Conservation (phyloP, 192 early-diverging fungal genomes). For the Paraglomus occultum region DNA sequence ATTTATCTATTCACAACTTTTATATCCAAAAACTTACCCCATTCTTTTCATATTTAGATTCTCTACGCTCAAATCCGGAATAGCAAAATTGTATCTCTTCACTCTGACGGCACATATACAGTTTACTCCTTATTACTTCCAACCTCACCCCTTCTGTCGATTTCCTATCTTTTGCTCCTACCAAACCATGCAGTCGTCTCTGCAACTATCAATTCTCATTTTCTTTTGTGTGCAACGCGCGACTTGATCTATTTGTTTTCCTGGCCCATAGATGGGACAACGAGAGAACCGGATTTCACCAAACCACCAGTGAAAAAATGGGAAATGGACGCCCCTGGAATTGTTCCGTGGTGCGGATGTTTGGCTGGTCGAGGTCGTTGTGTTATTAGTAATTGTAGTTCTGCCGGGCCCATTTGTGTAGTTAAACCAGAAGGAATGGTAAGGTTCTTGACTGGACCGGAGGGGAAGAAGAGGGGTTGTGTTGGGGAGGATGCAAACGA, state of each 20-base stretch:
- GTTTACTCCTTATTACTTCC: too few relatives aligned
- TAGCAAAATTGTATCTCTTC: too few relatives aligned
- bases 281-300: not conserved
- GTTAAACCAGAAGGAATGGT: not conserved
- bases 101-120: too few relatives aligned
- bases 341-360: constrained; percentile 3
- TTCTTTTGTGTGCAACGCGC: constrained; percentile 1
- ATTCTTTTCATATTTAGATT: too few relatives aligned
- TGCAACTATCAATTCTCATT: not conserved
- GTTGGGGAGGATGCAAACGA: too few relatives aligned
- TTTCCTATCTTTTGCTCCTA: not conserved
- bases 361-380: constrained; percentile 6
- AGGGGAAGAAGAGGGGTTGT: not conserved
- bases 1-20: too few relatives aligned
- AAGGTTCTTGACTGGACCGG: constrained; percentile 1
- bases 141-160: not conserved
- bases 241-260: constrained; percentile 7
- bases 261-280: not conserved
- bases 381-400: constrained; percentile 3
- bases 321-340: constrained; percentile 2
- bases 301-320: not conserved
- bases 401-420: not conserved
- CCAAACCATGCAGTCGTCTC: not conserved
- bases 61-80: too few relatives aligned
- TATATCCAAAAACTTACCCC: too few relatives aligned